phyloP scores from a whole-genome alignment of 495 filamentous ascomycete genomes.

The Lasiosphaeris hirsuta region DNA sequence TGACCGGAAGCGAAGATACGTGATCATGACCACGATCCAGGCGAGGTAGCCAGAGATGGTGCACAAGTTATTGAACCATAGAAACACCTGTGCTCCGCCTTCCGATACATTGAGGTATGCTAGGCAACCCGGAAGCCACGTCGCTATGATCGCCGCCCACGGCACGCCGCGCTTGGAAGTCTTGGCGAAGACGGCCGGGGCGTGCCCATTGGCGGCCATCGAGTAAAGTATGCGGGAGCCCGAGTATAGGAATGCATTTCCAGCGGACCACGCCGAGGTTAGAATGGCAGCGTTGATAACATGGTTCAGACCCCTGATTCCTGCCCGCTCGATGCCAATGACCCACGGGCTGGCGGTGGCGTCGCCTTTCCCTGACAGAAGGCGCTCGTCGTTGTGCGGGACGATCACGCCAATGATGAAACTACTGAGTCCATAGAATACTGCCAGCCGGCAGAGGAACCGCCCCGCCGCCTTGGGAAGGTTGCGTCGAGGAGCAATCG shows the following conservation, averaged over 20 bases:
- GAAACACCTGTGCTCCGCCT: slow-evolving; percentile 53
- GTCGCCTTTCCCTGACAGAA: slow-evolving; percentile 51
- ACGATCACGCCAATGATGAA: slow-evolving; percentile 69
- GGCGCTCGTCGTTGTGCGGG: slow-evolving; percentile 49
- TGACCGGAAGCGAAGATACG: slow-evolving; percentile 46
- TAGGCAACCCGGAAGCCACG: slow-evolving; percentile 52
- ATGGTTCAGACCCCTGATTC: slow-evolving; percentile 44
- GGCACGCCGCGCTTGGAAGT: slow-evolving; percentile 60
- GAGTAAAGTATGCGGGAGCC: slow-evolving; percentile 75
- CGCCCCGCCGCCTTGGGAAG: slow-evolving; percentile 69
- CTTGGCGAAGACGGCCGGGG: slow-evolving; percentile 53
- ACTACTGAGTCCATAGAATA: slow-evolving; percentile 70
- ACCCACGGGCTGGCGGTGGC: slow-evolving; percentile 64
- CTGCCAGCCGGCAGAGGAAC: slow-evolving; percentile 64
- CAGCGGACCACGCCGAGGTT: slow-evolving; percentile 53
- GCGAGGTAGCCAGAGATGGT: slow-evolving; percentile 49
- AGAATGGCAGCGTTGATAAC: slow-evolving; percentile 48
- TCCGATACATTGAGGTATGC: slow-evolving; percentile 60
- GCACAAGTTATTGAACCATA: slow-evolving; percentile 54
- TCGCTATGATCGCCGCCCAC: slow-evolving; percentile 56
- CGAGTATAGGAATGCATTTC: slow-evolving; percentile 78
- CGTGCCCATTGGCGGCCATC: slow-evolving; percentile 60
- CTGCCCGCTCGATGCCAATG: slow-evolving; percentile 44
- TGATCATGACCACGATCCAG: slow-evolving; percentile 49
- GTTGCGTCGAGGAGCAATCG: slow-evolving; percentile 70